Evolutionary conservation across 179 eudicot species (phyloP), one percentile per base, ranked within the genome.

Genomic region (Pouteria campechiana): DNA sequence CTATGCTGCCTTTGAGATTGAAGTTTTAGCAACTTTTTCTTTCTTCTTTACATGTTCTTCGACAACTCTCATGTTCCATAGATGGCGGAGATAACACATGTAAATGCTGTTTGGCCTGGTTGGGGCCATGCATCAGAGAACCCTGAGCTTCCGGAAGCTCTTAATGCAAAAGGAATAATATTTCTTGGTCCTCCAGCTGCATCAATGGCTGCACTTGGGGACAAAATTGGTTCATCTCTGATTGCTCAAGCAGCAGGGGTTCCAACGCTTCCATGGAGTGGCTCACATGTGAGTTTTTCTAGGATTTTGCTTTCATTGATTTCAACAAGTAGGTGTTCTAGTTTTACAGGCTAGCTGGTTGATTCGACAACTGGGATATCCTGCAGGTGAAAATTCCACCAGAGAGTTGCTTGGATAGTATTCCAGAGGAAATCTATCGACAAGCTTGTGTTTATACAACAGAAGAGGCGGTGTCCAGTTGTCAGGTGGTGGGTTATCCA

Each of bases 71-170:
- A n/a, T n/a, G 44, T 43, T 32, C 39, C 41, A 32, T 48, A 92
- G 99, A 72, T 81, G 75, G 99, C 99, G 24, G 99, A 92, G 70
- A 70, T 69, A 47, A 92, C 99, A 19, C 99, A 43, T 53, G 99
- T 92, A 21, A 95, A 92, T 58, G 99, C 99, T 31, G 99, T 92
- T 60, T 92, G 99, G 99, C 99, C 99, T 52, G 99, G 99, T 45
- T 92, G 99, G 99, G 99, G 99, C 46, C 99, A 92, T 69, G 99
- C 99, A 47, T 92, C 99, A 21, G 99, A 92, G 76, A 92, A 73
- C 46, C 99, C 99, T 12, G 99, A 92, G 68, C 68, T 92, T 14
- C 96, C 99, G 9, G 99, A 92, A 61, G 93, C 99, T 27, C 68
- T 92, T 40, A 53, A 46, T 44, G 93, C 86, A 24, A 92, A 80